phyloP scores from a whole-genome alignment of 176 grass and related monocot genomes.

The Lolium perenne region DNA sequence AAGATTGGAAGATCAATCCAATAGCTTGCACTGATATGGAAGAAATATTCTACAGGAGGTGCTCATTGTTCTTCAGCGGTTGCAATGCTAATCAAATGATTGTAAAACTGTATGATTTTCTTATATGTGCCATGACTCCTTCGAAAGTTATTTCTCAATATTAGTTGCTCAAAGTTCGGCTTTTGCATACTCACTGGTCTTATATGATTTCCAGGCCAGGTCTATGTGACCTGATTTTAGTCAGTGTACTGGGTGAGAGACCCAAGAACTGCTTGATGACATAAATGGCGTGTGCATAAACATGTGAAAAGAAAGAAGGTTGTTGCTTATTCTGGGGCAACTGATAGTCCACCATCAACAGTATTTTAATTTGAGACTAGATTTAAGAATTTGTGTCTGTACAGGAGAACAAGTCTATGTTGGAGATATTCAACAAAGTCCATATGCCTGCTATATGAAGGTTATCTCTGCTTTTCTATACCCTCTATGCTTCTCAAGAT shows the following conservation, averaged over 20 bases:
- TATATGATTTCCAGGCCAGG: constrained; percentile 26
- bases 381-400: constrained; percentile 31
- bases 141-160: constrained; percentile 4
- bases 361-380: constrained; percentile 16
- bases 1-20: neutral
- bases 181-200: constrained; percentile 17
- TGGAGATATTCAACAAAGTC: constrained; percentile 26
- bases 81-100: neutral
- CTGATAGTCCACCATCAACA: neutral
- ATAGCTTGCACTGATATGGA: constrained; percentile 12
- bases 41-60: constrained; percentile 15
- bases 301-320: constrained; percentile 34
- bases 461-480: constrained; percentile 3
- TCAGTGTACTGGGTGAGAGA: neutral
- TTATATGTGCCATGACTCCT: constrained; percentile 9
- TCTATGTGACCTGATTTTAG: constrained; percentile 17
- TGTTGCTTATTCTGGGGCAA: constrained; percentile 17
- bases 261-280: constrained; percentile 13
- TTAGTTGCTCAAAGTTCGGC: neutral
- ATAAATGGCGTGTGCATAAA: constrained; percentile 15
- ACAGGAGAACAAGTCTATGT: constrained; percentile 16
- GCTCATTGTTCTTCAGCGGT: neutral
- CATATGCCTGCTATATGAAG: constrained; percentile 10
- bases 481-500: constrained; percentile 7
- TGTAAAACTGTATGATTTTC: constrained; percentile 13